Base-by-base conservation (phyloP, 1,284 basidiomycete genomes). In the Malassezia equina region DNA sequence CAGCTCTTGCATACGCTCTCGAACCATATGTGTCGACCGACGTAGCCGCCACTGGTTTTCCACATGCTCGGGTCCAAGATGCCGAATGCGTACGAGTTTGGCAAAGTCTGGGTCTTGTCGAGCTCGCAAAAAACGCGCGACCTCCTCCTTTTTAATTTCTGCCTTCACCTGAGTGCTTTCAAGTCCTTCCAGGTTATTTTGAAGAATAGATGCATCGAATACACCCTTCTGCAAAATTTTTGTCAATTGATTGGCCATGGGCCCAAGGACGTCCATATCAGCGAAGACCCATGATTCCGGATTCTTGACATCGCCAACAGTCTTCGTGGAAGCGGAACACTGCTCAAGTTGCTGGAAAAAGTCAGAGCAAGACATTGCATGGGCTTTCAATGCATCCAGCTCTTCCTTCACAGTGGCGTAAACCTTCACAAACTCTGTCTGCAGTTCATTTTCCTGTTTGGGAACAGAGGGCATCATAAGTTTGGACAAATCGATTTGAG, bases 61-160 rank as follows among this genome's bases (percentile, higher is more conserved):
- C n/a, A 83, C 77, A 66, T 88, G 84, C 66, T 91, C 89, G 0
- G 89, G 88, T 6, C 84, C 85, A n/a, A 91, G 78, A n/a, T 84
- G 83, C 48, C 87, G 80, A 0, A 83, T 78, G 69, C 83, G 86
- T 36, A 90, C 76, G 80, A 89, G 84, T 65, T 83, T 86, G 12
- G 84, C 81, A 71, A 88, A 88, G 40, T 85, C 84, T 1, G 81
- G 80, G 67, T 91, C 88, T 39, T 79, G 79, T 55, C 82, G 82
- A 0, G 86, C 87, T 60, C 81, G 82, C 47, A 83, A 80, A 73
- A 88, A 88, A 2, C 86, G 80, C 4, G 63, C 58, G 1, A 61
- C 59, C 43, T 73, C 71, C 27, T 72, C 69, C 2, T 65, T 59
- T 55, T 73, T 73, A 23, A 65, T 66, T 39, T 70, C 68, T 71